A percentile compares a stretch with the other conserved stretches of the same genome.
phyloP scores from a whole-genome alignment of 768 basidiomycete genomes.

The Amanita pallidorosea region DNA sequence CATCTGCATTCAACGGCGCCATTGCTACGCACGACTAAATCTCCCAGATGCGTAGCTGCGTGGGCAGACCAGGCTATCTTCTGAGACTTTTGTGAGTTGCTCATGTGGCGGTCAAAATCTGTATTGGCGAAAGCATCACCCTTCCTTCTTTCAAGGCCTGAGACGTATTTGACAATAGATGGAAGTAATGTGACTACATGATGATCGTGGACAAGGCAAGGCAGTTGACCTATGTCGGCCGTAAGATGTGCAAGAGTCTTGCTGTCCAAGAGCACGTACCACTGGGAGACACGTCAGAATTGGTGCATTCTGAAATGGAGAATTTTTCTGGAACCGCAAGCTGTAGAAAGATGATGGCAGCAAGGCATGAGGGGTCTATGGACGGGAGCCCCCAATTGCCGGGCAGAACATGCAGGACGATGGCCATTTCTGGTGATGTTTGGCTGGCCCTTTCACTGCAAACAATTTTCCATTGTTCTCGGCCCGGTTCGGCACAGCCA shows the following conservation, averaged over 20 bases:
- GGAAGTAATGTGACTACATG: slow-evolving; percentile 38
- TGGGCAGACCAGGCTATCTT: slow-evolving; percentile 56
- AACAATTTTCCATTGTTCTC: slow-evolving; percentile 1
- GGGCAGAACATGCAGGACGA: slow-evolving; percentile 61
- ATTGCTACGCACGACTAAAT: slow-evolving; percentile 49
- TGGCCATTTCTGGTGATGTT: slow-evolving; percentile 4
- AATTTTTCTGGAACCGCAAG: slow-evolving; percentile 61
- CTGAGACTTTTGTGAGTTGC: slow-evolving; percentile 36
- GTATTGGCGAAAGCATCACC: slow-evolving; percentile 17
- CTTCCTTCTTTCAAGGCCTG: slow-evolving; percentile 30
- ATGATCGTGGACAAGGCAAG: slow-evolving; percentile 54
- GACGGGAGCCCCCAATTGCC: slow-evolving; percentile 54
- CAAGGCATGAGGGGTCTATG: slow-evolving; percentile 54
- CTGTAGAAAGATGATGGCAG: slow-evolving; percentile 60
- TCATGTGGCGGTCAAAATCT: slow-evolving; percentile 41
- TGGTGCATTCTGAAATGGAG: slow-evolving; percentile 45
- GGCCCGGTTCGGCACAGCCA: background rate
- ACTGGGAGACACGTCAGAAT: slow-evolving; percentile 70
- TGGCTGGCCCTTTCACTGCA: background rate
- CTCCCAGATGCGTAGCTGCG: slow-evolving; percentile 53
- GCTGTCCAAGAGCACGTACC: slow-evolving; percentile 16
- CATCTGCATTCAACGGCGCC: background rate
- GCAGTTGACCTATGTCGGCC: slow-evolving; percentile 48
- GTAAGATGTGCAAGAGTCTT: slow-evolving; percentile 7
- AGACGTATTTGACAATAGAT: slow-evolving; percentile 57